Base-by-base conservation (phyloP, 2,329 filamentous ascomycete genomes). In the Tolypocladium ophioglossoides region DNA sequence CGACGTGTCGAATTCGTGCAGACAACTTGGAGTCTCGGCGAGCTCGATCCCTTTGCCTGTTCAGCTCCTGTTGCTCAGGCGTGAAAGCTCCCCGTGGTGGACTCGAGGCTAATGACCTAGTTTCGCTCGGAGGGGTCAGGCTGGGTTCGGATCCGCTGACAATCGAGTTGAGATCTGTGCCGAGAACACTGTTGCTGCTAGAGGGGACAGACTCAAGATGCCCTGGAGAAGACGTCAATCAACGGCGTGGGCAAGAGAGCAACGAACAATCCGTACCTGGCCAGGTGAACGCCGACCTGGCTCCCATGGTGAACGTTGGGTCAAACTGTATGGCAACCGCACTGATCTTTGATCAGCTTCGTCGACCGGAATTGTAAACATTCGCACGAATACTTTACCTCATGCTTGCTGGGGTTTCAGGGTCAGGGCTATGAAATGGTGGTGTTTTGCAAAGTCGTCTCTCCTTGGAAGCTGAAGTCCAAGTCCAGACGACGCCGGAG, bases 31-130 rank as follows among this genome's bases (percentile, higher is more conserved):
- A 77, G 59, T 82, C 79, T 59, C 82, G 74, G 55, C 83, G 77
- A 47, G 74, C 78, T 60, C 78, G 78, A 59, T 84, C 81, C 57
- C 77, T 74, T 61, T 85, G 81, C 55, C 80, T 75, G 69, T 82
- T 84, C 44, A 84, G 65, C 62, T 83, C 81, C 58, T 82, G 77
- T 65, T 84, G 80, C 63, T 84, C 80, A 8, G 79, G 71, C 7
- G 79, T 81, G 63, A 84, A 72, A 39, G 70, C 71, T 48, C 70
- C 69, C 57, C 77, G 74, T 7, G 80, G 79, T 30, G 82, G 81
- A 67, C 82, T 85, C 24, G 76, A 77, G 40, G 80, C 82, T 50
- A 77, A 68, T 24, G 79, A 82, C 67, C 77, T 72, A 30, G 78
- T 74, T 39, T 69, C 69, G 54, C 69, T 73, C 27, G 76, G 75